These are phyloP conservation scores for Rheum nobile DNA, from an alignment of 148 eudicot genomes.

Conservation along the genomic window DNA sequence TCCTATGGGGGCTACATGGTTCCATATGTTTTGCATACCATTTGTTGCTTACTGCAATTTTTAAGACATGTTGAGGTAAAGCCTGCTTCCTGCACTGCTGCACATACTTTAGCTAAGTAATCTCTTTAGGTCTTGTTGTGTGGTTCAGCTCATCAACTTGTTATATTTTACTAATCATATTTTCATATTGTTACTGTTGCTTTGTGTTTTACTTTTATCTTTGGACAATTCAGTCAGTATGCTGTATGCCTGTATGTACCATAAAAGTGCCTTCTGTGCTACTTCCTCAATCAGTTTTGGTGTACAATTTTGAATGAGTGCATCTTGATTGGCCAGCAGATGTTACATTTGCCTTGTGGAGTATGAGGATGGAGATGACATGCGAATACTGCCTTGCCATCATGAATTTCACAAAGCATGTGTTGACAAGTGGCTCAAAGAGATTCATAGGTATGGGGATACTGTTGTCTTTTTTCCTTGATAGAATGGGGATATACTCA, in stretches of 20 bases:
- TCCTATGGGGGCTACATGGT: too few species aligned
- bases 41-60: neutral
- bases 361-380: slow-evolving; percentile 81
- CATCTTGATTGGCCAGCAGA: slow-evolving; percentile 32
- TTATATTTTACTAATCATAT: neutral
- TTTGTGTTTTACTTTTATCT: neutral
- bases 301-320: neutral
- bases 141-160: neutral
- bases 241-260: too few species aligned
- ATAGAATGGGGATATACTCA: neutral
- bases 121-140: neutral
- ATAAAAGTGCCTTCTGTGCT: neutral
- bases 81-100: neutral
- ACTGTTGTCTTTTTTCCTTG: neutral
- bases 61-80: neutral
- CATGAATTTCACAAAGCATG: slow-evolving; percentile 86
- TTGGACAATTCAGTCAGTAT: neutral
- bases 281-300: neutral
- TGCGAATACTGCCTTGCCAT: slow-evolving; percentile 79
- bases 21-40: neutral
- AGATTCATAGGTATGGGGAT: slow-evolving; percentile 69
- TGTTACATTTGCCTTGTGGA: slow-evolving; percentile 97
- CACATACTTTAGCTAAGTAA: neutral
- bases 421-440: slow-evolving; percentile 96
- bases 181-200: neutral